These are phyloP conservation scores for Colletotrichum graminicola DNA, from an alignment of 2,329 filamentous ascomycete species.

Conservation along the genomic window DNA sequence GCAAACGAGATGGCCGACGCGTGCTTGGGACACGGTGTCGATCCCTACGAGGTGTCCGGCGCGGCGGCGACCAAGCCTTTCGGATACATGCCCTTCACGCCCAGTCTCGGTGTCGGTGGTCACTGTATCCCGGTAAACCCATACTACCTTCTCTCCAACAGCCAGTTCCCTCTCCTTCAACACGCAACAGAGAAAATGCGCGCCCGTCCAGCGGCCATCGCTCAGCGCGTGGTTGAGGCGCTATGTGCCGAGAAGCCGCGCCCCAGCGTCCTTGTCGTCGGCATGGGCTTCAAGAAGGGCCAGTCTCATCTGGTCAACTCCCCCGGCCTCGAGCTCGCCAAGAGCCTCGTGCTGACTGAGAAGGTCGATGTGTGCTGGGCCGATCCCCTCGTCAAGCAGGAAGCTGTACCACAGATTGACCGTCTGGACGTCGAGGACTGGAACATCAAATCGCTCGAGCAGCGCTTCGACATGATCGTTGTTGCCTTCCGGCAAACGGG, in stretches of 20 bases:
- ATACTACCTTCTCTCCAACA: slow-evolving; percentile 64
- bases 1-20: slow-evolving; percentile 70
- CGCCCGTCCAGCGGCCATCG: slow-evolving; percentile 56
- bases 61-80: slow-evolving; percentile 66
- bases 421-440: slow-evolving; percentile 55
- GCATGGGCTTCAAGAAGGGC: slow-evolving; percentile 64
- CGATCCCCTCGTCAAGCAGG: slow-evolving; percentile 59
- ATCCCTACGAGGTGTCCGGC: slow-evolving; percentile 63
- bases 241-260: slow-evolving; percentile 44
- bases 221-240: slow-evolving; percentile 51
- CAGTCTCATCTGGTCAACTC: slow-evolving; percentile 62
- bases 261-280: slow-evolving; percentile 58
- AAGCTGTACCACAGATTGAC: slow-evolving; percentile 55
- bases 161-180: slow-evolving; percentile 59
- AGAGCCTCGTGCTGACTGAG: slow-evolving; percentile 51
- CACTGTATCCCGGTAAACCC: slow-evolving; percentile 70
- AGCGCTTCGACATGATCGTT: slow-evolving; percentile 57
- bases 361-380: slow-evolving; percentile 58
- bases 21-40: slow-evolving; percentile 58
- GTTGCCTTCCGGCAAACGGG: slow-evolving; percentile 58
- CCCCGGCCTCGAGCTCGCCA: slow-evolving; percentile 58
- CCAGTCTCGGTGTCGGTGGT: slow-evolving; percentile 64
- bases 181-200: slow-evolving; percentile 59
- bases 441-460: slow-evolving; percentile 52
- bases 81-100: slow-evolving; percentile 62